Base-by-base conservation (phyloP, 805 yeast genomes). In the Scheffersomyces spartinae region DNA sequence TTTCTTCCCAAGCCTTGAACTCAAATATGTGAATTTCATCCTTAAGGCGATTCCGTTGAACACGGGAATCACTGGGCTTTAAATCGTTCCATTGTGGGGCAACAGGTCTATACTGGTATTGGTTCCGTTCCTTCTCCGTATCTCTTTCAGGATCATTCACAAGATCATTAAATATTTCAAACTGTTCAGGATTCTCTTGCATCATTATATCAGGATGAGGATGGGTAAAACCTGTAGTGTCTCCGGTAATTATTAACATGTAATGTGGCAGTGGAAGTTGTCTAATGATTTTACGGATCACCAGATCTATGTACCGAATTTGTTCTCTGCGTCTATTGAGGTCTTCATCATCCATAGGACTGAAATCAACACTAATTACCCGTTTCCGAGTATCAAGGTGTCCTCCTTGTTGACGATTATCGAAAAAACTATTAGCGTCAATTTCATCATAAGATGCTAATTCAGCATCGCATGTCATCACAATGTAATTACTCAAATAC, bases 261-360 rank as follows among this genome's bases (percentile, higher is more conserved):
- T 64, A 66, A 32, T 70, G 68, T 0, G 95, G 94, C 0, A 86
- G 63, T 1, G 95, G 95, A 8, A 80, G 47, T 28, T 69, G 71
- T 18, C 80, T 65, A n/a, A 80, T 33, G 4, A 80, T 60, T 11
- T 61, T 59, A 26, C 78, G 57, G 7, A 82, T 38, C 23, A 57
- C 49, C 23, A 60, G 65, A 35, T 68, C 74, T 24, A 64, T 55
- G 15, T 51, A 42, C 9, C 45, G 36, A 17, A 72, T 42, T 1
- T 52, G 53, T 11, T 36, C 36, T 6, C 31, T 30, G 7, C 55
- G 36, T 11, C 34, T 37, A 12, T 26, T 22, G 7, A n/a, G 11
- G n/a, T 35, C 39, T 5, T 40, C 42, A 6, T 27, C 29, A 0
- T 54, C 48, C 13, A 81, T 52, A n/a, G 53, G 56, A 2, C 72